Base-by-base conservation (phyloP, 2,329 filamentous ascomycete genomes). In the Capronia epimyces region DNA sequence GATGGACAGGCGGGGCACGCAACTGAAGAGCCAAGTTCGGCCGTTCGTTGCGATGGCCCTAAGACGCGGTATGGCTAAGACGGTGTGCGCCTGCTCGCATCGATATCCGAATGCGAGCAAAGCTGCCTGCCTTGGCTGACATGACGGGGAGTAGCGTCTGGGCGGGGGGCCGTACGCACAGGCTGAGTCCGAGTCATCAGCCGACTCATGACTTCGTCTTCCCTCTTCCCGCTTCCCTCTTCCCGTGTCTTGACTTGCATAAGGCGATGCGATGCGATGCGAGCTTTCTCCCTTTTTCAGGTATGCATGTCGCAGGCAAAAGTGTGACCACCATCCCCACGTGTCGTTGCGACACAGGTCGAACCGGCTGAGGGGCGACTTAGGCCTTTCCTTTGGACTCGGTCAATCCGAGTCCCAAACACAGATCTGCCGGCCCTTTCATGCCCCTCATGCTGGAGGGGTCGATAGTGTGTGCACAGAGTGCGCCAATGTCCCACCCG, bases 161-260 rank as follows among this genome's bases (percentile, higher is more conserved):
- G 49, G 53, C 44, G 49, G 53, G 53, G 31, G 53, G 53, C 53
- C 53, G 49, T 40, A 46, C 36, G 31, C n/a, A 34, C 9, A 39
- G 40, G 7, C 12, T 3, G 29, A 32, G 29, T 32, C 36, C 8
- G n/a, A 18, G 5, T 10, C n/a, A n/a, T n/a, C n/a, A n/a, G 13
- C 27, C 27, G 13, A 31, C 13, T 31, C 27, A 13, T 36, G 32
- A n/a, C 5, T n/a, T 4, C 6, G n/a, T 36, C 15, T n/a, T 36
- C 13, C 32, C 32, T 5, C 32, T 5, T 36, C 15, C 5, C 24
- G 24, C 24, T 27, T 27, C 5, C 10, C 5, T 27, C 24, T 10
- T 27, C 24, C 24, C 10, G 24, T 27, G 24, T 6, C 32, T 36
- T 18, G 10, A 24, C 20, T 25, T 22, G 20, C 5, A 27, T n/a